Conservation (phyloP, 2,329 filamentous ascomycete species). For the Cordyceps fumosorosea region DNA sequence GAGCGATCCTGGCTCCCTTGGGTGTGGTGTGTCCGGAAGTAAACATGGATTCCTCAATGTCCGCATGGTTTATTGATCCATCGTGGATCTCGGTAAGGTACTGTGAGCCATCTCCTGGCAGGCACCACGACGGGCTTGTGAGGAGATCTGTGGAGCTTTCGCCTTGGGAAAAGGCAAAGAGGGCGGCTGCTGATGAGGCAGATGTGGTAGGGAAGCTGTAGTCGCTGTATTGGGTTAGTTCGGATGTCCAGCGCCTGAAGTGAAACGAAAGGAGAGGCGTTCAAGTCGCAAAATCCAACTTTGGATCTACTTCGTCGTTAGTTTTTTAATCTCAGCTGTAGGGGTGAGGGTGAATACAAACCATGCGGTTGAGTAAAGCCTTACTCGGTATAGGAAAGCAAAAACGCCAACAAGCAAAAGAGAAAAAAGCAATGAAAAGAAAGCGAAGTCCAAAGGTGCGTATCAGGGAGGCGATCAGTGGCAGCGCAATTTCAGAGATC, state of each 20-base stretch:
- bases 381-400: neutral
- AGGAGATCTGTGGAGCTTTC: conserved; percentile 52
- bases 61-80: conserved; percentile 44
- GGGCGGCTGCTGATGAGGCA: conserved; percentile 42
- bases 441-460: neutral
- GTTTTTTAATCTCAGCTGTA: neutral
- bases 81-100: conserved; percentile 49
- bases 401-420: conserved; percentile 2
- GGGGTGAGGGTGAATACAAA: conserved; percentile 20
- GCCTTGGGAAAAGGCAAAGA: conserved; percentile 55
- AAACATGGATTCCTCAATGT: conserved; percentile 49
- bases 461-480: neutral
- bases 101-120: conserved; percentile 53
- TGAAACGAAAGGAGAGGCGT: conserved; percentile 24
- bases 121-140: conserved; percentile 48
- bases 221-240: conserved; percentile 52
- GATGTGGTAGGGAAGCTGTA: conserved; percentile 49
- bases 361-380: conserved; percentile 14
- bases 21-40: conserved; percentile 50
- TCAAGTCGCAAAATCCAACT: conserved; percentile 44
- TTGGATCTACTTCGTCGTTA: conserved; percentile 39
- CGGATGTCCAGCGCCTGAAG: conserved; percentile 40
- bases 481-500: neutral
- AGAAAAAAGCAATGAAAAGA: neutral
- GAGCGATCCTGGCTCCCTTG: conserved; percentile 40